Evolutionary conservation across 345 rosid genomes (phyloP).

Genomic region (Melastoma malabathricum): DNA sequence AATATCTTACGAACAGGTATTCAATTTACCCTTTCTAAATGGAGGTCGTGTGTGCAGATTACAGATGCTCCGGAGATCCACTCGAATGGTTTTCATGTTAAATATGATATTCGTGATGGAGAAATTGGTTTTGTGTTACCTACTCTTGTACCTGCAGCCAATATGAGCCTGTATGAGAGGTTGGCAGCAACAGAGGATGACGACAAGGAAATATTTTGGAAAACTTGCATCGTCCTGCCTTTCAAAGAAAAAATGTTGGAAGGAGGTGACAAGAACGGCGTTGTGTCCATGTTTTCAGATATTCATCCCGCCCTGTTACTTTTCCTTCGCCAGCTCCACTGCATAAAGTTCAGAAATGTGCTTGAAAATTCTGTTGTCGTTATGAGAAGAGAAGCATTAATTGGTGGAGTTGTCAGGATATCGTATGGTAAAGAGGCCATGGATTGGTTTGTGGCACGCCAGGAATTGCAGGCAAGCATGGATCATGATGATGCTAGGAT

Average conservation of each 20-base stretch:
- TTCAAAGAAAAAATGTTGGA: slow-evolving; percentile 46
- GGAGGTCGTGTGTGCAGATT: too few species aligned
- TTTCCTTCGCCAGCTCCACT: slow-evolving; percentile 76
- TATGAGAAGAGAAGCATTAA: slow-evolving; percentile 64
- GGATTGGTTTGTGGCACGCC: slow-evolving; percentile 84
- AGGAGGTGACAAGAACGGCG: slow-evolving; percentile 37
- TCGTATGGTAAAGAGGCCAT: slow-evolving; percentile 59
- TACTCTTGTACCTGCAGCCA: slow-evolving; percentile 41
- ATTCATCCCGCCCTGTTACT: slow-evolving; percentile 83
- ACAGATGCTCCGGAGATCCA: slow-evolving; percentile 97
- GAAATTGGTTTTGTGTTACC: slow-evolving; percentile 96
- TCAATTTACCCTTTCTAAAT: too few species aligned
- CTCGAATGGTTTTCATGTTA: slow-evolving; percentile 88
- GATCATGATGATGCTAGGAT: slow-evolving; percentile 43
- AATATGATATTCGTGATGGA: slow-evolving; percentile 81
- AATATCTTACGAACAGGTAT: too few species aligned
- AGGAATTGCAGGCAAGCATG: slow-evolving; percentile 40
- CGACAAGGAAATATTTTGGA: too few species aligned
- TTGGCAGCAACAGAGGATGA: too few species aligned
- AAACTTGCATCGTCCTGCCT: slow-evolving; percentile 89
- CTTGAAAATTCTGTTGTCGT: slow-evolving; percentile 44
- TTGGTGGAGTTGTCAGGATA: slow-evolving; percentile 58
- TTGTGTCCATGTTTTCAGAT: slow-evolving; percentile 66
- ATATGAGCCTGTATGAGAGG: too few species aligned
- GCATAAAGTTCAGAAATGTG: slow-evolving; percentile 60